These are phyloP conservation scores for Colletotrichum coccodes DNA, from an alignment of 2,329 filamentous ascomycete species.

Conservation along the genomic window DNA sequence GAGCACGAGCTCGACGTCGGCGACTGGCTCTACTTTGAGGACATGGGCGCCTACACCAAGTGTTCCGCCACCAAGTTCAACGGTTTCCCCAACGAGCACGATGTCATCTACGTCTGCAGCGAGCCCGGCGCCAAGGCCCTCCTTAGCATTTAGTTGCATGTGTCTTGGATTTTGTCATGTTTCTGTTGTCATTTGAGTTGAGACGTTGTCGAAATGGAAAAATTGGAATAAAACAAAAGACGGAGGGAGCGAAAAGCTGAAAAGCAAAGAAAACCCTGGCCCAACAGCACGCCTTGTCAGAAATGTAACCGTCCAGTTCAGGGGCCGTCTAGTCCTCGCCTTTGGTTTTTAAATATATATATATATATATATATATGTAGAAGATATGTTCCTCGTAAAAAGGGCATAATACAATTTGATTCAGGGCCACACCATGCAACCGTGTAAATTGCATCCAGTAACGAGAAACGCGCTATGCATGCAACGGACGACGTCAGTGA, in stretches of 20 bases:
- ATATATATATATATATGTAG: constrained; percentile 9
- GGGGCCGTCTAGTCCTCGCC: background rate
- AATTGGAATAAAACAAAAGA: background rate
- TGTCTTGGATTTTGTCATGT: background rate
- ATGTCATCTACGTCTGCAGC: constrained; percentile 94
- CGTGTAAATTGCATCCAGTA: background rate
- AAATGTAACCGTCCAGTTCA: constrained; percentile 13
- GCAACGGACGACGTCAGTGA: background rate
- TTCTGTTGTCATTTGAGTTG: background rate
- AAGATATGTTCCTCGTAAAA: background rate
- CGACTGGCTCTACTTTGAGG: constrained; percentile 98
- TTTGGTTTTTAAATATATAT: constrained; percentile 12
- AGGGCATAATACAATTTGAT: constrained; percentile 8
- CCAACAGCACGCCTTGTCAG: constrained; percentile 9
- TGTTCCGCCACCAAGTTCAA: constrained; percentile 99
- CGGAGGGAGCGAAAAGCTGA: background rate
- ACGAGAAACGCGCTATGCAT: background rate
- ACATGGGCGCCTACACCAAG: constrained; percentile 99
- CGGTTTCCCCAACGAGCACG: constrained; percentile 91
- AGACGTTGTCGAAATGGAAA: background rate
- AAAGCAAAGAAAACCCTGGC: background rate
- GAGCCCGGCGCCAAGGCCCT: constrained; percentile 87
- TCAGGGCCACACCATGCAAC: background rate
- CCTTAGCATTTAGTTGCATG: constrained; percentile 50
- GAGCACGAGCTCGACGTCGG: constrained; percentile 84